Base-by-base conservation (phyloP, 768 basidiomycete species). In the Holtermannia corniformis region DNA sequence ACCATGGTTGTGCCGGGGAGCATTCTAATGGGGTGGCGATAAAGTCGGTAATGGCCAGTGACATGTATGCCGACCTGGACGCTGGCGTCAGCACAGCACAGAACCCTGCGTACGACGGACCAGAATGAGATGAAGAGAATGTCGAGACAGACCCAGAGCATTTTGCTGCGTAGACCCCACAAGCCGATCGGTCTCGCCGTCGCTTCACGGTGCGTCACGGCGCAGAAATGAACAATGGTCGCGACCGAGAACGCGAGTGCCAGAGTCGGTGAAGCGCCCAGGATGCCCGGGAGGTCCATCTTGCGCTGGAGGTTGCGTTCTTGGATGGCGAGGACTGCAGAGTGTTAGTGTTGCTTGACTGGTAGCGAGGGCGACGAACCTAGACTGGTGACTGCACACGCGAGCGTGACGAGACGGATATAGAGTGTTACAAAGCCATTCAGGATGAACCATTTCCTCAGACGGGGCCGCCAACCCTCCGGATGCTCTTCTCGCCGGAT, bases 101-200 rank as follows among this genome's bases (percentile, higher is more conserved):
- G 10, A 7, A 37, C 7, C 32, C 10, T 7, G 7, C 37, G 14
- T 20, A 57, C 58, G 3, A 61, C 63, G 5, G 63, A 65, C 72
- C 72, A 73, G 1, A 73, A 51, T 0, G 58, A 67, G 44, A 73
- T 65, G 51, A 71, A 68, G 25, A 70, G 40, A 21, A 73, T 57
- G 50, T 73, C 72, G 14, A 70, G 51, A 42, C 68, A 71, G n/a
- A 69, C 68, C 63, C 67, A 73, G 12, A 71, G 49, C 63, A 73
- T 71, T 50, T 73, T 73, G 47, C 62, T 65, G 14, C 66, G 57
- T 19, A 73, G 59, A 19, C 63, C 65, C 72, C 72, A 73, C 1
- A 73, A 55, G 23, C 72, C 72, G 49, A 73, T 68, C 2, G 72
- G 72, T 56, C 58, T 60, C 27, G 69, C 68, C 44, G 68, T 68